phyloP scores from a whole-genome alignment of 768 basidiomycete genomes.

The Multifurca ochricompacta region DNA sequence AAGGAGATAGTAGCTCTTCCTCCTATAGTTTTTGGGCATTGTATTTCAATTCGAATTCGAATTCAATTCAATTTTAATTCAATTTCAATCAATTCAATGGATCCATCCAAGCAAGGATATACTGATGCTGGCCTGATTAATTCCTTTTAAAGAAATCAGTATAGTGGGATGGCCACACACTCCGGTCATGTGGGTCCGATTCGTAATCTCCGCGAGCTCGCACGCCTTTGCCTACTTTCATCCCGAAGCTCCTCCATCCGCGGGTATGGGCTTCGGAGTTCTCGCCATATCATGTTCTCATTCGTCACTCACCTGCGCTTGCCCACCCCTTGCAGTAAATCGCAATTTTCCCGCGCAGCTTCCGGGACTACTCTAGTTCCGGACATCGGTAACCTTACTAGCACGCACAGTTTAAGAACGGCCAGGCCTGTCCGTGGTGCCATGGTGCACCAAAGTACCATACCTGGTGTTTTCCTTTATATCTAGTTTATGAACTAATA shows the following conservation, averaged over 20 bases:
- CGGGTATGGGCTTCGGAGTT: constrained; percentile 7
- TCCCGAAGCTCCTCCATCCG: constrained; percentile 1
- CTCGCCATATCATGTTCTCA: too few species aligned
- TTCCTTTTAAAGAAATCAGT: constrained; percentile 5
- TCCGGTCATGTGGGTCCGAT: constrained; percentile 10
- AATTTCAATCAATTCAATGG: too few species aligned
- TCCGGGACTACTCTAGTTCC: not conserved
- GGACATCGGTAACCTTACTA: too few species aligned
- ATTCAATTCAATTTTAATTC: too few species aligned
- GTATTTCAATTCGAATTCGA: not conserved
- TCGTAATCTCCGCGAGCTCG: constrained; percentile 21
- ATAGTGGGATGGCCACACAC: constrained; percentile 11
- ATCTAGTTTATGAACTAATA: too few species aligned
- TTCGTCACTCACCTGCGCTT: not conserved
- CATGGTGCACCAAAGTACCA: too few species aligned
- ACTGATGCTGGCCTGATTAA: not conserved
- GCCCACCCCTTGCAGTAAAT: not conserved
- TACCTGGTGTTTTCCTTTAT: too few species aligned
- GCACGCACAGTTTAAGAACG: too few species aligned
- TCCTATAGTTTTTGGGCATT: constrained; percentile 1
- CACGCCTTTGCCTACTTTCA: not conserved
- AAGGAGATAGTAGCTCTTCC: not conserved
- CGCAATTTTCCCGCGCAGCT: not conserved
- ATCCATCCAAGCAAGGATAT: too few species aligned
- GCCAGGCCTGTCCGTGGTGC: too few species aligned